Conservation (phyloP, 129 eudicot genomes). For the Cynara cardunculus region DNA sequence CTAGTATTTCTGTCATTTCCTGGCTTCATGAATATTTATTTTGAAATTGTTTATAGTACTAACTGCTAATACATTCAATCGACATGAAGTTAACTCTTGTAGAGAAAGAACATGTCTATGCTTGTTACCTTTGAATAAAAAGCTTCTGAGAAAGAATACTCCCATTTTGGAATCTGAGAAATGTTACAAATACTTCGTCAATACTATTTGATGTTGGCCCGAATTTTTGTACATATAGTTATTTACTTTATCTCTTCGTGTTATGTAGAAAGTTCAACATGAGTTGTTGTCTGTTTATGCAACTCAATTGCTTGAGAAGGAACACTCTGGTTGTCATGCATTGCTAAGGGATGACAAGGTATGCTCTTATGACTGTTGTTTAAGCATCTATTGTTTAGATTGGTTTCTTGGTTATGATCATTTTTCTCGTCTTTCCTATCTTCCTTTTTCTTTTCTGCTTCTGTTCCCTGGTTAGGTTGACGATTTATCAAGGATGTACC, state of each 20-base stretch:
- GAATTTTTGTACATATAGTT: neutral
- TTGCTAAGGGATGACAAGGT: slow-evolving; percentile 97
- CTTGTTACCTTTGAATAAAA: neutral
- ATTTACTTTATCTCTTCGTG: slow-evolving; percentile 3
- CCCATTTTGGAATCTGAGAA: neutral
- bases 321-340: slow-evolving; percentile 94
- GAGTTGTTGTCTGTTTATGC: slow-evolving; percentile 82
- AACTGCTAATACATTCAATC: too few relatives aligned
- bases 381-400: neutral
- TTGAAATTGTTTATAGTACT: too few relatives aligned
- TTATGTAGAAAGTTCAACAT: slow-evolving; percentile 74
- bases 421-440: neutral
- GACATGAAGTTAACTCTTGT: too few relatives aligned
- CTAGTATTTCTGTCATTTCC: neutral
- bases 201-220: neutral
- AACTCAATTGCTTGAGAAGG: slow-evolving; percentile 88
- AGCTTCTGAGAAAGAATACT: neutral
- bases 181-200: neutral
- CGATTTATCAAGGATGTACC: slow-evolving; percentile 89
- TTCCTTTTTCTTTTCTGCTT: neutral
- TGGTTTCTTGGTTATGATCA: neutral
- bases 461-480: slow-evolving; percentile 47
- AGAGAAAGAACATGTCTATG: too few relatives aligned
- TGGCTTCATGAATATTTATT: too few relatives aligned
- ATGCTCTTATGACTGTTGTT: neutral